Evolutionary conservation across 768 basidiomycete genomes (phyloP).

Genomic region (Tylopilus sp.): DNA sequence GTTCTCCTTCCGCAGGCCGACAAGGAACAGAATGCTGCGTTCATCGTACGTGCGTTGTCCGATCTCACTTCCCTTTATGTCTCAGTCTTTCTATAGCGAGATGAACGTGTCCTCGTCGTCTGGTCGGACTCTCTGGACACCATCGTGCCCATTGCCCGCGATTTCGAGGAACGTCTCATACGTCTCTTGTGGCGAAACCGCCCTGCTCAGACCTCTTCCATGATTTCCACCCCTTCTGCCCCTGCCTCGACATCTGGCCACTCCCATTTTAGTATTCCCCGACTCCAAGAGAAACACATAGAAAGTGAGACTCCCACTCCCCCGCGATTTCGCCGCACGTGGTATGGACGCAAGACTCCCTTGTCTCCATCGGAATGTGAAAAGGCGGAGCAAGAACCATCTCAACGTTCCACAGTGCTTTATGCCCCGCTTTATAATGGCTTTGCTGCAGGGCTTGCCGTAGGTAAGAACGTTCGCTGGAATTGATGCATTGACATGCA

Average conservation of each 20-base stretch:
- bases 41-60: constrained; percentile 55
- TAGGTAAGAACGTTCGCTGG: constrained; percentile 5
- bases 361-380: constrained; percentile 32
- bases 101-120: constrained; percentile 80
- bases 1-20: constrained; percentile 58
- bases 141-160: constrained; percentile 52
- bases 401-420: constrained; percentile 18
- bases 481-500: not conserved
- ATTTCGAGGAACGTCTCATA: constrained; percentile 58
- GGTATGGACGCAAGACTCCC: constrained; percentile 57
- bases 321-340: constrained; percentile 43
- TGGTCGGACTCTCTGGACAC: constrained; percentile 80
- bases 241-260: constrained; percentile 37
- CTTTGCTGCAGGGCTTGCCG: constrained; percentile 24
- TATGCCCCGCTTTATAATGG: constrained; percentile 30
- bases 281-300: constrained; percentile 10
- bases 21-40: constrained; percentile 48
- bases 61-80: not conserved
- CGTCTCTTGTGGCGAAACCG: constrained; percentile 50
- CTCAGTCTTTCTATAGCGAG: constrained; percentile 44
- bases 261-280: constrained; percentile 29
- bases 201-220: constrained; percentile 23
- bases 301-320: constrained; percentile 21
- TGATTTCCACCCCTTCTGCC: constrained; percentile 28
- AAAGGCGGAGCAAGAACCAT: constrained; percentile 19